Evolutionary conservation across 805 yeast species (phyloP), one percentile per base, ranked within the genome.

Genomic region (Lachancea fermentati): DNA sequence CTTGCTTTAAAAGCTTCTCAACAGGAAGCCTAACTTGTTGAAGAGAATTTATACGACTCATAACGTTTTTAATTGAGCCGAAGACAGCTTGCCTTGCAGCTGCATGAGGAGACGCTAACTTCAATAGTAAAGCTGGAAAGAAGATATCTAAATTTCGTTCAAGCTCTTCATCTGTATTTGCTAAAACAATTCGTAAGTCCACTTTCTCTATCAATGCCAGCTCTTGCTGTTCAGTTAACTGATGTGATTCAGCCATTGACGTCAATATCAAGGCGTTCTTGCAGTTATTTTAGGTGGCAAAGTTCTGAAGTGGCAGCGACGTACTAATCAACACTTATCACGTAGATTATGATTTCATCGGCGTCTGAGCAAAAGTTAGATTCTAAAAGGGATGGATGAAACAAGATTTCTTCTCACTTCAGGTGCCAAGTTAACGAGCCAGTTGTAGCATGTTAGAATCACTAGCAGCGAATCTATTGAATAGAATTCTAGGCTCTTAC

Each of bases 131-230:
- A 1, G 98, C 96, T 1, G 86, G 72, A 32, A 91, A 67, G 54
- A 82, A 91, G 1, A 75, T 61, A 8, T 70, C 68, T 30, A 93
- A 57, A 4, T 80, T 63, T 2, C 72, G 55, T 53, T 83, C 80
- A 40, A 88, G 73, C 52, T 82, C 83, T 2, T 62, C 69, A 34
- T 81, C 83, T 0, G 80, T 67, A 36, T 75, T 76, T 0, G 97
- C 85, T 31, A 91, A 65, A 1, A 94, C 91, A 14, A 91, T 69
- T 30, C 86, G 68, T 36, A 89, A 73, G 59, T 89, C 97, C 1
- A 85, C 96, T 55, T 80, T 83, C 52, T 80, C 79, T 29, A 85
- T 71, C 42, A 85, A 63, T 1, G 73, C 69, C 34, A 79, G 60
- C 52, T 85, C 94, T 28, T 72, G 64, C 30, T 62, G 69, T 47